Evolutionary conservation across 768 basidiomycete genomes (phyloP), one percentile per base, ranked within the genome.

Genomic region (Pleurotus tuber-regium): DNA sequence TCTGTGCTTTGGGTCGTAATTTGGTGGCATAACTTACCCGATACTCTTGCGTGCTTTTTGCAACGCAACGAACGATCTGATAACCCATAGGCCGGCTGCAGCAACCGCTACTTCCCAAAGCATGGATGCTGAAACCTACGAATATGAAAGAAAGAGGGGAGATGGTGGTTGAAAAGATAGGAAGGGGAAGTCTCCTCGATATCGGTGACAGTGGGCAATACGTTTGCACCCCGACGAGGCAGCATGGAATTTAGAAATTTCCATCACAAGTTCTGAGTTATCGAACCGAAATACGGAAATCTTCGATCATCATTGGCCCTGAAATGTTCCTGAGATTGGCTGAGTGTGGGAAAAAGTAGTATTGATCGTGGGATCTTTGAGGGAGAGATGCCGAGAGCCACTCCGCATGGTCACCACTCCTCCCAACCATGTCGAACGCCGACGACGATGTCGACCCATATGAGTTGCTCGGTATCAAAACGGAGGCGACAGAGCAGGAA

Each of bases 361-460:
- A n/a, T n/a, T 31, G 30, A 31, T 31, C 30, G 30, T 31, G 30
- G 30, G 30, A 31, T 8, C 30, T 31, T 31, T n/a, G n/a, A n/a
- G 10, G 21, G n/a, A 14, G 35, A 38, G 21, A 38, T 38, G 35
- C n/a, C n/a, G 21, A 19, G 35, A 38, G n/a, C 35, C 35, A 16
- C 35, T 10, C 9, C 35, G 35, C 21, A 19, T 3, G 35, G 21
- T 16, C 12, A 38, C 14, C 1, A 12, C n/a, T 7, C 5, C 2
- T 29, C 38, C 39, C 41, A 38, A 49, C 28, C 25, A 65, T 64
- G 64, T 60, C 49, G n/a, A 58, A 57, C 38, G 59, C 68, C 23
- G 83, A 80, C n/a, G 77, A 83, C 28, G 86, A 88, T 51, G 65
- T 72, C 23, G 84, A 86, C 59, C 82, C 91, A 0, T 93, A 92